Evolutionary conservation across 768 basidiomycete genomes (phyloP).

Genomic region (Cytidiella melzeri): DNA sequence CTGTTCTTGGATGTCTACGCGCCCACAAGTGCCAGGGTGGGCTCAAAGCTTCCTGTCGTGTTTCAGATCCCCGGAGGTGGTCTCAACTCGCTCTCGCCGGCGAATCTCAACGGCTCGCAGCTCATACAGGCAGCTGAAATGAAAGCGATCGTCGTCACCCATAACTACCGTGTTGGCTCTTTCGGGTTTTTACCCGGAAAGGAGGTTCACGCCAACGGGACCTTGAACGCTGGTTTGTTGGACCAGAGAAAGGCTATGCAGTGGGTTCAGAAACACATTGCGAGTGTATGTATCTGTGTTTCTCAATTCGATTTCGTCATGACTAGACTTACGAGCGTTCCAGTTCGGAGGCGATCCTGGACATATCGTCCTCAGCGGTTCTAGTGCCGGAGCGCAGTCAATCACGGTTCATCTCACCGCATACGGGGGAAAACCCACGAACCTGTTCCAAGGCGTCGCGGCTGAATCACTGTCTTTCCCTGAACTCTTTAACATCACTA

Average conservation of each 20-base stretch:
- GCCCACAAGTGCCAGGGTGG: neutral
- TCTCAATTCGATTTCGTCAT: too few relatives aligned
- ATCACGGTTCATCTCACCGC: neutral
- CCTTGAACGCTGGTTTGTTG: neutral
- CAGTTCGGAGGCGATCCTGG: neutral
- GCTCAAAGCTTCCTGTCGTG: neutral
- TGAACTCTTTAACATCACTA: neutral
- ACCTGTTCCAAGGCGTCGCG: neutral
- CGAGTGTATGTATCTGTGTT: neutral
- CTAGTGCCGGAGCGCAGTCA: neutral
- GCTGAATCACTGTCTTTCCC: neutral
- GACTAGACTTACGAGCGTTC: too few relatives aligned
- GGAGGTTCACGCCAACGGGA: neutral
- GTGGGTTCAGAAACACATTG: conserved; percentile 1
- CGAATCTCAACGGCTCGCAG: neutral
- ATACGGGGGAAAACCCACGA: neutral
- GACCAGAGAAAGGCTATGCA: neutral
- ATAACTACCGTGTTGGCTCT: neutral
- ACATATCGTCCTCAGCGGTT: neutral
- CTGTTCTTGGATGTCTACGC: neutral
- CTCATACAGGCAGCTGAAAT: neutral
- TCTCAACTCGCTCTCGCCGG: neutral
- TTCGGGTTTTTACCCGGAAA: neutral
- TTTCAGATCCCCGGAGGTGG: neutral
- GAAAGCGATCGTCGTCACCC: neutral